Evolutionary conservation across 1,284 basidiomycete genomes (phyloP).

Genomic region (Leccinum subfulvum): DNA sequence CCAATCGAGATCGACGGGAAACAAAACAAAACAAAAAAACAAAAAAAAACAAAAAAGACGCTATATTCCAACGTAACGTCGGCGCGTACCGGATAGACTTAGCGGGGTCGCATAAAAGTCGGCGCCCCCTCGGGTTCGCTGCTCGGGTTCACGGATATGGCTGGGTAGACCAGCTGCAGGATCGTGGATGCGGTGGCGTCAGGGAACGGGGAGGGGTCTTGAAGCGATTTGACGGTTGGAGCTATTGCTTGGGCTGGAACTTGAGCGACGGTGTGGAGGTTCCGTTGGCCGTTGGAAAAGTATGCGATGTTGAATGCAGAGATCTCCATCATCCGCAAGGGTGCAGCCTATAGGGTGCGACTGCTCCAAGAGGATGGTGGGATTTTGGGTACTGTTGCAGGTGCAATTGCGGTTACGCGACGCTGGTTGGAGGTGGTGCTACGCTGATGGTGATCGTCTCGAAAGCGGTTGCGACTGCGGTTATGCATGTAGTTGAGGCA

Average conservation of each 20-base stretch:
- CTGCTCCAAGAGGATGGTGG: conserved; percentile 17
- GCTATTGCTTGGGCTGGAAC: conserved; percentile 41
- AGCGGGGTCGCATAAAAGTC: conserved; percentile 70
- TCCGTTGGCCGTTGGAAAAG: conserved; percentile 55
- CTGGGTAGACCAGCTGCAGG: conserved; percentile 63
- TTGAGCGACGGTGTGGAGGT: conserved; percentile 54
- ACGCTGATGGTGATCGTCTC: conserved; percentile 9
- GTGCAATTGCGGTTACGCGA: conserved; percentile 24
- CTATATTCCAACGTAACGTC: conserved; percentile 60
- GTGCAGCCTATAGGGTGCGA: conserved; percentile 47
- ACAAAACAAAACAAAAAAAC: too few species aligned
- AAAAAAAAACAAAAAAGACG: conserved; percentile 43
- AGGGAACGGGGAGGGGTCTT: conserved; percentile 2
- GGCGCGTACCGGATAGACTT: conserved; percentile 32
- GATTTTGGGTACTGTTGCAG: conserved; percentile 16
- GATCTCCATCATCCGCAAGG: conserved; percentile 56
- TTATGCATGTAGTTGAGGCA: conserved; percentile 6
- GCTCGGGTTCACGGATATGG: conserved; percentile 57
- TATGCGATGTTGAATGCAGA: conserved; percentile 57
- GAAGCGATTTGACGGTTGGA: conserved; percentile 12
- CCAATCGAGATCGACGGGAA: conserved; percentile 64
- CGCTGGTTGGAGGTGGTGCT: conserved; percentile 12
- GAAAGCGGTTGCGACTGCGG: conserved; percentile 10
- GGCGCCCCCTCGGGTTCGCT: conserved; percentile 60
- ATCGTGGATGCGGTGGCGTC: conserved; percentile 30